Evolutionary conservation across 1,284 basidiomycete species (phyloP).

Genomic region (Ganoderma resinaceum): DNA sequence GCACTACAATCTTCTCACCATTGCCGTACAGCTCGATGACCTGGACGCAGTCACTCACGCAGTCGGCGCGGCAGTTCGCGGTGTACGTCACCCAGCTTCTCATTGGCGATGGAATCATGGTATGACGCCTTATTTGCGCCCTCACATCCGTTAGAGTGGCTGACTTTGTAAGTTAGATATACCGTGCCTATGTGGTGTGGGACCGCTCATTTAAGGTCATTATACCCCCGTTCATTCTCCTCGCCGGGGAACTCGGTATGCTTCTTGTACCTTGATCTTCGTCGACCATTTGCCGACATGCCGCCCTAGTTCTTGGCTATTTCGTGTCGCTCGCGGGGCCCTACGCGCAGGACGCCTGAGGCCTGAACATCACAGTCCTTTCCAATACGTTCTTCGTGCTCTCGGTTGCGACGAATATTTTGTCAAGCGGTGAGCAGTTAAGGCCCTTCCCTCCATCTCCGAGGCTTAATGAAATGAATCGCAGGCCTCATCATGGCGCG

Average conservation of each 20-base stretch:
- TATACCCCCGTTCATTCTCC: constrained; percentile 12
- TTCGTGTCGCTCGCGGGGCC: not conserved
- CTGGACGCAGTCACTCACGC: constrained; percentile 5
- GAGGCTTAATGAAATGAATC: not conserved
- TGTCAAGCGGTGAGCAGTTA: constrained; percentile 15
- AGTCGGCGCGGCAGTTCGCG: constrained; percentile 11
- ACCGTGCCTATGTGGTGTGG: constrained; percentile 24
- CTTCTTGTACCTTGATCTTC: not conserved
- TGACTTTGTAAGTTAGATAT: constrained; percentile 7
- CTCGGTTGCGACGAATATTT: constrained; percentile 23
- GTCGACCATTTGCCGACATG: not conserved
- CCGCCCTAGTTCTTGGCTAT: not conserved
- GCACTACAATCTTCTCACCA: constrained; percentile 1
- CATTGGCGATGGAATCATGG: constrained; percentile 23
- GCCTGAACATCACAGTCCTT: not conserved
- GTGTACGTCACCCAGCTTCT: constrained; percentile 19
- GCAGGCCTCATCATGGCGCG: constrained; percentile 18
- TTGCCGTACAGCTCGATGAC: constrained; percentile 4
- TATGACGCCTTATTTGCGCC: not conserved
- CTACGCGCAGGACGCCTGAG: not conserved
- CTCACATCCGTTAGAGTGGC: not conserved
- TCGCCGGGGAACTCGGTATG: constrained; percentile 3
- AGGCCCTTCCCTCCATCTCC: not conserved
- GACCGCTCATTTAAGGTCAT: constrained; percentile 8
- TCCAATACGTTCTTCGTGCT: constrained; percentile 15